Evolutionary conservation across 2,329 filamentous ascomycete species (phyloP).

Genomic region (Nakataea oryzae): DNA sequence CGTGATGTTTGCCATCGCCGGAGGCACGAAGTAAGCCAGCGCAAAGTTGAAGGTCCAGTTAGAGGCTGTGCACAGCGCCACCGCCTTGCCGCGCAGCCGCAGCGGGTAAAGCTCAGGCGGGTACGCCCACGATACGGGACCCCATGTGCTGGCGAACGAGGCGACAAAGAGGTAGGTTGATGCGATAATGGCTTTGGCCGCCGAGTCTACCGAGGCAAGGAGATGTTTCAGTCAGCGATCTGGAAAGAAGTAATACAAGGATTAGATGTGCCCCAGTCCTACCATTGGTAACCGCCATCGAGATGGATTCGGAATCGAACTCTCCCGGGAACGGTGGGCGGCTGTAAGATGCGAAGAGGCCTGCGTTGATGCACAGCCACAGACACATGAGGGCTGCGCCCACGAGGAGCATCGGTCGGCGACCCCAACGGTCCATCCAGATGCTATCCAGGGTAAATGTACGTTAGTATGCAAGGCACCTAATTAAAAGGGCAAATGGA

Average conservation of each 20-base stretch:
- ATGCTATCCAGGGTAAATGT: slow-evolving; percentile 21
- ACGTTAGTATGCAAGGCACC: neutral
- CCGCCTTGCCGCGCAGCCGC: slow-evolving; percentile 25
- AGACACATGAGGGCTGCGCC: slow-evolving; percentile 54
- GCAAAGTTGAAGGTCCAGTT: slow-evolving; percentile 31
- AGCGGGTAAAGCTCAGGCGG: slow-evolving; percentile 35
- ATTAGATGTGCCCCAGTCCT: neutral
- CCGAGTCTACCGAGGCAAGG: slow-evolving; percentile 26
- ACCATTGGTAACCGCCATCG: slow-evolving; percentile 27
- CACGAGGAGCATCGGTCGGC: slow-evolving; percentile 55
- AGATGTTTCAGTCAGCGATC: neutral
- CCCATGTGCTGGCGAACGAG: slow-evolving; percentile 31
- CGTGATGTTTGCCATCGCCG: slow-evolving; percentile 23
- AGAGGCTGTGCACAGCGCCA: slow-evolving; percentile 20
- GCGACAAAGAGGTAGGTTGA: slow-evolving; percentile 57
- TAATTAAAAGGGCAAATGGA: neutral
- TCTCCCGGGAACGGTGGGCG: slow-evolving; percentile 17
- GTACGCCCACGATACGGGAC: slow-evolving; percentile 32
- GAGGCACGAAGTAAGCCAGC: slow-evolving; percentile 25
- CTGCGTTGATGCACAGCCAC: slow-evolving; percentile 35
- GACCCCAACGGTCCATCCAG: slow-evolving; percentile 67
- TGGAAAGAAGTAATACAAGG: neutral
- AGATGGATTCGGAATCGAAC: slow-evolving; percentile 30
- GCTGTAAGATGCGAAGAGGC: slow-evolving; percentile 31
- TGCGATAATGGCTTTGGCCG: slow-evolving; percentile 50